Evolutionary conservation across 2,329 filamentous ascomycete species (phyloP), one percentile per base, ranked within the genome.

Genomic region (Penicillium vulpinum): DNA sequence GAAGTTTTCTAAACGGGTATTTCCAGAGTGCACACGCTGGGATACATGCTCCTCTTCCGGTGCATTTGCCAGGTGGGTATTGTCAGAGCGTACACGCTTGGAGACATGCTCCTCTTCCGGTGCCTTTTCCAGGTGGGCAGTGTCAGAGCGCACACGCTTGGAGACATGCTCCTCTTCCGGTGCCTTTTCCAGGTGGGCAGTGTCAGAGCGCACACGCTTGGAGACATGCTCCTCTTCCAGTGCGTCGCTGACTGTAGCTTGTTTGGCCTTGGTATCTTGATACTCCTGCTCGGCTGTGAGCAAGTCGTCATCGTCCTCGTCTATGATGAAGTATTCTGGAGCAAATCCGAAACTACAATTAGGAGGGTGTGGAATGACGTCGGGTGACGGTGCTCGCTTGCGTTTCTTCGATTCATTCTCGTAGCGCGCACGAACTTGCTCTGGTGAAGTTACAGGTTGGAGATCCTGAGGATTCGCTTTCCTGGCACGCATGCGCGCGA

Each of bases 321-420:
- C 67, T 51, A 72, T 70, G 38, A 55, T 65, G 57, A 77, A 77
- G 48, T 75, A 78, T 18, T 72, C 67, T 26, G 70, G 58, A 48
- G 76, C 65, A 64, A 79, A 61, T 11, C 77, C 76, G 64, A 77
- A 79, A 48, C 76, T 76, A 29, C 61, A 66, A 11, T 73, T 74
- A 15, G 64, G 56, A 9, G 76, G 76, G 54, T 78, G 77, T 5
- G 76, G 76, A 47, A 78, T 78, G 15, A 69, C 58, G 39, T 77
- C 71, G 18, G 75, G 76, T 35, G 74, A 74, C 5, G 69, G 69
- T n/a, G 67, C 64, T 11, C 75, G 71, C 60, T 75, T 76, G 55
- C 75, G 74, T 64, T 77, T 77, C 54, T 68, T 71, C 24, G 51
- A 38, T 44, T 35, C 24, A 11, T n/a, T 16, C 8, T 56, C 43